Conservation (phyloP, 768 basidiomycete genomes). For the Suillus paluster region DNA sequence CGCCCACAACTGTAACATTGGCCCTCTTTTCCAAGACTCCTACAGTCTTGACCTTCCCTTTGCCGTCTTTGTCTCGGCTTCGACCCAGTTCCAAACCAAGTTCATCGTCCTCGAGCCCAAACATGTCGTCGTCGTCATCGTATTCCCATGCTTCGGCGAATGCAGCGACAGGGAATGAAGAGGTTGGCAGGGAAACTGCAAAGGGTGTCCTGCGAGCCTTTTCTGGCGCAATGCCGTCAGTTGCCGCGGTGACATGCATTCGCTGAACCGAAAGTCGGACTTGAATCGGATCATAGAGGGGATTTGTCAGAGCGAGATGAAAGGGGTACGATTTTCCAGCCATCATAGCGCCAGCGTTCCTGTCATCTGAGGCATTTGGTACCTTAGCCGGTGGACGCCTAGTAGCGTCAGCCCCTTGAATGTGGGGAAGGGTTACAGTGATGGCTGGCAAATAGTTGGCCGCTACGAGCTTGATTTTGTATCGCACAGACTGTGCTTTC, state of each 20-base stretch:
- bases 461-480: constrained; percentile 97
- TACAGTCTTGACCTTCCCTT: constrained; percentile 58
- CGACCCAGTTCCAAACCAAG: constrained; percentile 38
- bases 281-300: constrained; percentile 93
- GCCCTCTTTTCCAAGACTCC: constrained; percentile 88
- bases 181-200: constrained; percentile 77
- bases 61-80: constrained; percentile 51
- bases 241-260: constrained; percentile 53
- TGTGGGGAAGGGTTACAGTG: constrained; percentile 68
- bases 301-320: constrained; percentile 91
- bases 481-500: constrained; percentile 91
- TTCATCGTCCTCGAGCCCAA: constrained; percentile 52
- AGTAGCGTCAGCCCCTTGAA: constrained; percentile 39
- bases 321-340: constrained; percentile 86
- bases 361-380: constrained; percentile 40
- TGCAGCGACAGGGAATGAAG: constrained; percentile 81
- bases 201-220: constrained; percentile 75
- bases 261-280: constrained; percentile 85
- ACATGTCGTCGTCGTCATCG: constrained; percentile 91
- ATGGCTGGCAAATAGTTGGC: constrained; percentile 93
- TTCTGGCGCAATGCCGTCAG: constrained; percentile 47
- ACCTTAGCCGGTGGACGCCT: constrained; percentile 43
- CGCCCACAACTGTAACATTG: constrained; percentile 86
- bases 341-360: constrained; percentile 49
- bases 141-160: constrained; percentile 99